phyloP scores from a whole-genome alignment of 345 rosid genomes.

The Heritiera littoralis region DNA sequence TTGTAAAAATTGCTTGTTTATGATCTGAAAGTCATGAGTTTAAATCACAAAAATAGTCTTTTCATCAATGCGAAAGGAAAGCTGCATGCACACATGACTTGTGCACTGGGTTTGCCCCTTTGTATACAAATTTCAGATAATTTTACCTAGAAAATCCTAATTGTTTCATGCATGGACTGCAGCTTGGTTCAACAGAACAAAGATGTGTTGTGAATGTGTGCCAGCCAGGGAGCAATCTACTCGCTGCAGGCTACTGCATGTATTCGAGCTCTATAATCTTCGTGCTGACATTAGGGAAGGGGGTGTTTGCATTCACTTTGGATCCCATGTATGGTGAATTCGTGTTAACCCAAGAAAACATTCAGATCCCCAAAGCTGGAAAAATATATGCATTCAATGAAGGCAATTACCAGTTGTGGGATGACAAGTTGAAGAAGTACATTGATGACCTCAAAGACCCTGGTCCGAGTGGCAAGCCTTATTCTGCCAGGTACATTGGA shows the following conservation, averaged over 20 bases:
- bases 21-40: too few species aligned
- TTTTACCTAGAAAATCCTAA: background rate
- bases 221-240: constrained; percentile 86
- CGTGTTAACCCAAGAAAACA: constrained; percentile 75
- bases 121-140: background rate
- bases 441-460: constrained; percentile 91
- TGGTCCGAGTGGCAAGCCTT: constrained; percentile 79
- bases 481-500: constrained; percentile 87
- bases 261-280: constrained; percentile 91
- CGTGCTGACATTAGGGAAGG: constrained; percentile 73
- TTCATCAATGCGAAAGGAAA: too few species aligned
- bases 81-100: too few species aligned
- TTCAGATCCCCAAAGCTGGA: constrained; percentile 77
- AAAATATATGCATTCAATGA: constrained; percentile 86
- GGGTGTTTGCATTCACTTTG: constrained; percentile 75
- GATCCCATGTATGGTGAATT: constrained; percentile 97
- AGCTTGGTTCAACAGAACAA: constrained; percentile 58
- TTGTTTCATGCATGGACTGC: constrained; percentile 24
- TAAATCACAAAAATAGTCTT: too few species aligned
- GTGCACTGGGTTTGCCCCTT: too few species aligned
- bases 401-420: constrained; percentile 94
- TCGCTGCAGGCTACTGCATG: constrained; percentile 95
- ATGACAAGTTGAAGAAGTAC: constrained; percentile 83
- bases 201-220: constrained; percentile 85
- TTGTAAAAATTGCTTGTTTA: too few species aligned